phyloP scores from a whole-genome alignment of 176 grass and related monocot genomes.

The Rhynchospora breviuscula region DNA sequence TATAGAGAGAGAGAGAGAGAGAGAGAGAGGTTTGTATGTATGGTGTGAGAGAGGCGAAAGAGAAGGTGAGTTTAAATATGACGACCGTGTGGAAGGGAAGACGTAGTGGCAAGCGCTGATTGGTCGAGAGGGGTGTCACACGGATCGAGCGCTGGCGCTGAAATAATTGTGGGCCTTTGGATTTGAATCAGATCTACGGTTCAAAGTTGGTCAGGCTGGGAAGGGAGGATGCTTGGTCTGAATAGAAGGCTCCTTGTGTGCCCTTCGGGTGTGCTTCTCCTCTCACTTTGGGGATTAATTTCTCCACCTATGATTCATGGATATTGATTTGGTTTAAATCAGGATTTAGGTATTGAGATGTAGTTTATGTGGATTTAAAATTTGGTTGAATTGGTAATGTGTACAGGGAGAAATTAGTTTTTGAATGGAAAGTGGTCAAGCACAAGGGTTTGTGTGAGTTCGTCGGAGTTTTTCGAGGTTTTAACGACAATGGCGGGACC shows the following conservation, averaged over 20 bases:
- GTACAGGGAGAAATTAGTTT: constrained; percentile 17
- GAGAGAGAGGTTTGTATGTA: constrained; percentile 12
- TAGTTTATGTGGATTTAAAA: constrained; percentile 1
- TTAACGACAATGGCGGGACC: background rate
- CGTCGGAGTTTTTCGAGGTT: constrained; percentile 25
- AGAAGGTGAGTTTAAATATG: constrained; percentile 40
- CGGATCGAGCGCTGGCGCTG: constrained; percentile 29
- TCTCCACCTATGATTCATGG: background rate
- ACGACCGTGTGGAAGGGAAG: background rate
- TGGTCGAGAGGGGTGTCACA: constrained; percentile 22
- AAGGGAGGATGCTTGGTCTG: constrained; percentile 18
- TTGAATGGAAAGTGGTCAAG: constrained; percentile 30
- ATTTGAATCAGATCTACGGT: constrained; percentile 16
- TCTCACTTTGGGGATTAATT: constrained; percentile 12
- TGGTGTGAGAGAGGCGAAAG: background rate
- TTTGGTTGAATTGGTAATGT: background rate
- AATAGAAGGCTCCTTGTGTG: background rate
- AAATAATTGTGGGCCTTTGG: constrained; percentile 10
- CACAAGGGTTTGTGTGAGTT: constrained; percentile 20
- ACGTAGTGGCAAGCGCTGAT: constrained; percentile 15
- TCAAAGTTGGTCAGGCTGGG: background rate
- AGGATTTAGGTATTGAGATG: background rate
- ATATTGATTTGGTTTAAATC: background rate
- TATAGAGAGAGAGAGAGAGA: background rate
- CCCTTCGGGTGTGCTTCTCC: constrained; percentile 46